Percentiles rank a stretch among this genome's conserved stretches.
phyloP scores from a whole-genome alignment of 345 rosid genomes.

The Hypericum perforatum region DNA sequence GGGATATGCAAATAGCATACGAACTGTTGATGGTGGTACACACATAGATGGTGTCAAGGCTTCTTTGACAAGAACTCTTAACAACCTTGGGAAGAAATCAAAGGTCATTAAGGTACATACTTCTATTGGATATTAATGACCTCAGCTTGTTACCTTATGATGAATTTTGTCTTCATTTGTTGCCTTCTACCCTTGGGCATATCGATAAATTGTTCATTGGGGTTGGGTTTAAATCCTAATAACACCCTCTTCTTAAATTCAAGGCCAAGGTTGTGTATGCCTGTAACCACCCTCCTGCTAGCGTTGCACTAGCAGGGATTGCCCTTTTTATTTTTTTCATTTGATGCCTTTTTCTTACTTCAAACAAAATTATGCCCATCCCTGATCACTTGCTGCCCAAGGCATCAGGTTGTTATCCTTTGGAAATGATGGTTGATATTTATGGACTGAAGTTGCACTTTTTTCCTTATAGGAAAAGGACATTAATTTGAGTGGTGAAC shows the following conservation, averaged over 20 bases:
- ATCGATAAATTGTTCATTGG: too few relatives aligned
- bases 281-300: not conserved
- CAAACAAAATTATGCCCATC: too few relatives aligned
- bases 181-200: too few relatives aligned
- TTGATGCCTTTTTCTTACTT: too few relatives aligned
- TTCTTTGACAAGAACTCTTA: conserved; percentile 84
- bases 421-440: too few relatives aligned
- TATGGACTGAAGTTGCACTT: not conserved
- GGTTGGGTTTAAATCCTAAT: too few relatives aligned
- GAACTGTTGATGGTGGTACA: conserved; percentile 95
- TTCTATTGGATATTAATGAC: not conserved
- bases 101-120: conserved; percentile 65
- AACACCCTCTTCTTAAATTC: too few relatives aligned
- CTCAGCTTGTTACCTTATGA: too few relatives aligned
- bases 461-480: conserved; percentile 70
- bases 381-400: too few relatives aligned
- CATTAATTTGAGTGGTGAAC: conserved; percentile 83
- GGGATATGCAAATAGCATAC: conserved; percentile 96
- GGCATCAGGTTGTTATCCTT: too few relatives aligned
- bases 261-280: too few relatives aligned
- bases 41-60: conserved; percentile 91
- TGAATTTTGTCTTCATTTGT: too few relatives aligned
- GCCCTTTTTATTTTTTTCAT: conserved; percentile 8
- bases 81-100: conserved; percentile 75
- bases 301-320: not conserved